Evolutionary conservation across 441 rosid genomes (phyloP), one percentile per base, ranked within the genome.

Genomic region (Pelargonium citronellum): DNA sequence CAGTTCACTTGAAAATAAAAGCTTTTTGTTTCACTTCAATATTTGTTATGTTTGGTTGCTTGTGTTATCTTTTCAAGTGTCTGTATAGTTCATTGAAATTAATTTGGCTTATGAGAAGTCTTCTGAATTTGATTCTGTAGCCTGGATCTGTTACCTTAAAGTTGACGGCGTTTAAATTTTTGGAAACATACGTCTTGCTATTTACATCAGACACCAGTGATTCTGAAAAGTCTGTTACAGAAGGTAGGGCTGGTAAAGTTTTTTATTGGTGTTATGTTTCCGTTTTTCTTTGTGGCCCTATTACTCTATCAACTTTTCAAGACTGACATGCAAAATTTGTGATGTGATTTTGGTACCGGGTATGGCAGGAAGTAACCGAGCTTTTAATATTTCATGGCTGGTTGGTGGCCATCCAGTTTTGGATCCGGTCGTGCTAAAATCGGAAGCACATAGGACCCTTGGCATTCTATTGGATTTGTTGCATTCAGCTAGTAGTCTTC

Each of bases 131-230:
- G 69, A 71, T 77, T 65, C 46, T 82, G 85, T 82, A 96, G 99
- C 91, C 92, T 82, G 97, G 95, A 71, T 76, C 79, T 58, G 81
- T 90, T 71, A 88, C 95, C 70, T 84, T 83, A 68, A 89, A 78
- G 87, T 76, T 96, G 89, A 80, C 85, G 84, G 91, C 96, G 11
- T 79, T 90, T 76, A 96, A 93, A 83, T 96, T 93, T 82, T 82
- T 96, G 96, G 96, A 96, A 84, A 91, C 80, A 5, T 85, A 80
- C 77, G 73, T 92, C 66, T 81, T 93, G 74, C 91, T 87, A 65
- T 96, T 96, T 82, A 88, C 96, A 67, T 74, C 92, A 15, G 95
- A 93, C 73, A 71, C 82, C 77, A 80, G 73, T 79, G 91, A 90
- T 71, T 77, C 85, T 72, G 96, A 83, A 72, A 85, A 79, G 55